Base-by-base conservation (phyloP, 2,329 filamentous ascomycete species). In the Zasmidium cellare region DNA sequence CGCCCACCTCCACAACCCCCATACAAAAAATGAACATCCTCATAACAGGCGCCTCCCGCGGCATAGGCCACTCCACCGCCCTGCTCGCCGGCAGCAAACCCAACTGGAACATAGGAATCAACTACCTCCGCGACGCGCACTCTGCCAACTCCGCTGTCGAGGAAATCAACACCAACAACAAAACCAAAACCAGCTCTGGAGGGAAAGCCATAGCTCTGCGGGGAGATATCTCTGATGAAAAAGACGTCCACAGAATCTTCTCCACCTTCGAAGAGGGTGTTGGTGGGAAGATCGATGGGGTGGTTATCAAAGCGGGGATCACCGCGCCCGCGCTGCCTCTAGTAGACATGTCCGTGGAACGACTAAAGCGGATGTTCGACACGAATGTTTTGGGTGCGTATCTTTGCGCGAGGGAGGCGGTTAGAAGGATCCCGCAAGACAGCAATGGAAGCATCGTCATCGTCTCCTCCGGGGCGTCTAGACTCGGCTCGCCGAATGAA, bases 271-370 rank as follows among this genome's bases (percentile, higher is more conserved):
- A 67, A 38, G 46, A 51, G 14, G 22, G 45, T 16, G 67, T 64
- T 18, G 67, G 67, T 12, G n/a, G n/a, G n/a, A 49, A 57, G 1
- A 49, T 66, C 16, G 54, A 64, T 48, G 68, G 66, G 19, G 59
- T 68, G 5, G 68, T 70, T 3, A 62, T 70, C 53, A 70, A 70
- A 52, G 68, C 68, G 7, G 66, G 67, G 7, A 66, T 70, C 35
- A 68, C 65, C 5, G 63, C 64, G n/a, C 55, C 55, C 14, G 57
- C 59, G 3, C 62, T 60, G 57, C 48, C 58, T 11, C 51, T 70
- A 7, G 66, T 65, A 3, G 65, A 70, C 2, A 69, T 70, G 63
- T 46, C 45, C 18, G 31, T 61, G 14, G 62, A 62, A 14, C 57
- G 68, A 6, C 47, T 69, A 18, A 51, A 57, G 12, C 54, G 45